Base-by-base conservation (phyloP, 164 flowering plant species). In the Warburgia ugandensis region DNA sequence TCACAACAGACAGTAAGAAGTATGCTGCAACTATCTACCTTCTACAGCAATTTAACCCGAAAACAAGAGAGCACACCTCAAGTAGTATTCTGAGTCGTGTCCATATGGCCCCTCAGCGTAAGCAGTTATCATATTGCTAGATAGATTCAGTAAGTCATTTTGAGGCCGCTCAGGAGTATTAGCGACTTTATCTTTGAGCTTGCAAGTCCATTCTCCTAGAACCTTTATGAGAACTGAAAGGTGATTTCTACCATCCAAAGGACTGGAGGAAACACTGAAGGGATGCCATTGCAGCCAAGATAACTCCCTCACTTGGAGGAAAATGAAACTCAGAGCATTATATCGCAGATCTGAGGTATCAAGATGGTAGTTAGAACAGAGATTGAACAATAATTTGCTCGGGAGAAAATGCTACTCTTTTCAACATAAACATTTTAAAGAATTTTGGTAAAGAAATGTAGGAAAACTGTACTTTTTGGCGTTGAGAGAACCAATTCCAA, bases 201-300 rank as follows among this genome's bases (percentile, higher is more conserved):
- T 75, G 26, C 19, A 71, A 10, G 94, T 84, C 96, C 96, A 88
- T 19, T 57, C 65, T 20, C 96, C 96, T 10, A 84, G 84, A 63
- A 76, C 94, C 74, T 84, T 88, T 50, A 88, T 75, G 49, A 84
- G 91, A 62, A 88, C 63, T 1, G 86, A 60, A 13, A 84, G 36
- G 69, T 81, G 92, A 63, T 72, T 13, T 56, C 70, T 73, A 11
- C 94, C 94, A 56, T 80, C 96, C 30, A 82, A 58, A 32, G 96
- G 96, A 63, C 94, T 82, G n/a, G 96, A 87, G 14, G 96, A 87
- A 45, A 87, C 90, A 59, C 96, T 84, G 48, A 87, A 87, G 14
- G 96, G 90, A 72, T 84, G 94, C 94, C 96, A 87, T 50, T 87
- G 87, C 37, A 87, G 68, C 86, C 77, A 78, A 23, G 96, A 87